phyloP scores from a whole-genome alignment of 2,329 filamentous ascomycete genomes.

The Akanthomyces lecanii region DNA sequence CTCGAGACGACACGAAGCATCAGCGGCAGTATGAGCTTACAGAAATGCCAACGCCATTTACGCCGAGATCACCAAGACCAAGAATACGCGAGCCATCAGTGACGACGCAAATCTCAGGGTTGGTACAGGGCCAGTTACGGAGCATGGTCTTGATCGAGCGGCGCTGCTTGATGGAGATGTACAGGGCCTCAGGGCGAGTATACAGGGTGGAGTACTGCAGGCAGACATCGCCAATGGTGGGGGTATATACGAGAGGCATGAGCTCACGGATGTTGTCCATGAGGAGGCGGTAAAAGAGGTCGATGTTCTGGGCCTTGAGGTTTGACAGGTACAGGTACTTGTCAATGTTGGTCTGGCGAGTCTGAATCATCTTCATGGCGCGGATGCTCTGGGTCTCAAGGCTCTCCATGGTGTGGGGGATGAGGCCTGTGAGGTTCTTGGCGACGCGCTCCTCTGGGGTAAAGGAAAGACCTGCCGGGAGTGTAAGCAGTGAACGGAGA shows the following conservation, averaged over 20 bases:
- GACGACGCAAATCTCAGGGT: conserved; percentile 93
- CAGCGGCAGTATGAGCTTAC: conserved; percentile 44
- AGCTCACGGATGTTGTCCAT: conserved; percentile 73
- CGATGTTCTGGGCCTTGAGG: conserved; percentile 69
- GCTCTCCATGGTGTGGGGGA: conserved; percentile 61
- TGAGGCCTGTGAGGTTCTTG: conserved; percentile 63
- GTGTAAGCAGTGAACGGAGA: conserved; percentile 18
- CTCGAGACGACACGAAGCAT: conserved; percentile 21
- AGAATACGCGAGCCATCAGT: conserved; percentile 93
- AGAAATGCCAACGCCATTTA: conserved; percentile 97
- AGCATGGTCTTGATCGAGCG: conserved; percentile 86
- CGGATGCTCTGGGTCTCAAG: conserved; percentile 57
- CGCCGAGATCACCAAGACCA: conserved; percentile 88
- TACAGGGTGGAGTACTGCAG: conserved; percentile 94
- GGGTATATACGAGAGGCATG: conserved; percentile 82
- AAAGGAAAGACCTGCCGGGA: conserved; percentile 54
- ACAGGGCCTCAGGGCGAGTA: conserved; percentile 90
- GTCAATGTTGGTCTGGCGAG: conserved; percentile 67
- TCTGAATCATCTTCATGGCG: conserved; percentile 71
- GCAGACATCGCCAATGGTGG: conserved; percentile 92
- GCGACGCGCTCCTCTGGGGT: conserved; percentile 58
- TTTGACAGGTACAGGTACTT: conserved; percentile 79
- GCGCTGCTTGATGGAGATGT: conserved; percentile 92
- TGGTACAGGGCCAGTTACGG: conserved; percentile 83
- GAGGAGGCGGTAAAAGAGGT: conserved; percentile 79